These are phyloP conservation scores for Phytopythium cucurbitacearum DNA, from an alignment of 352 stramenopile genomes.

Conservation along the genomic window DNA sequence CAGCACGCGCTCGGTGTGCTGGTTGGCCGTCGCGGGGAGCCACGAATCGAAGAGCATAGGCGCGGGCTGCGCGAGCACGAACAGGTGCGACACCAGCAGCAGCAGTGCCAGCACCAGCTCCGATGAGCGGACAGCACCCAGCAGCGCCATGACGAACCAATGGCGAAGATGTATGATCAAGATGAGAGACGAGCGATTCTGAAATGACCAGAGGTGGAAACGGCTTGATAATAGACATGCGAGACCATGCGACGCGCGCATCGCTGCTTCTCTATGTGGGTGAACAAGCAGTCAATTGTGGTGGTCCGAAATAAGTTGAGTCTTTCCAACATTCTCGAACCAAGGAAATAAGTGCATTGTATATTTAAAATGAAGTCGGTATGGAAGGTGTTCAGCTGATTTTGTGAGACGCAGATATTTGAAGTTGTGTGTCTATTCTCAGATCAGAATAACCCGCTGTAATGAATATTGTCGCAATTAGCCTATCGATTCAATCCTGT, in stretches of 20 bases:
- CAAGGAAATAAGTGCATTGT: too few relatives aligned
- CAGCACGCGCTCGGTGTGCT: constrained; percentile 25
- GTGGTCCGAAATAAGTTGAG: too few relatives aligned
- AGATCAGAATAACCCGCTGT: background rate
- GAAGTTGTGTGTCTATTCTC: constrained; percentile 1
- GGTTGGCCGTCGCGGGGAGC: constrained; percentile 30
- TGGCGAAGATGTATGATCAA: background rate
- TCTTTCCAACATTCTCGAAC: too few relatives aligned
- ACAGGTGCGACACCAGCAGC: constrained; percentile 8
- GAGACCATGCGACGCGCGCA: background rate
- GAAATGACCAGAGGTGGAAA: too few relatives aligned
- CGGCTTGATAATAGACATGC: background rate
- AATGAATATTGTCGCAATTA: too few relatives aligned
- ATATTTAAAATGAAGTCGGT: too few relatives aligned
- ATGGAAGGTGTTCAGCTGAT: too few relatives aligned
- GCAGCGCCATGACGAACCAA: constrained; percentile 1
- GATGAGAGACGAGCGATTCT: background rate
- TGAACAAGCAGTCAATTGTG: too few relatives aligned
- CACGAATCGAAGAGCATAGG: constrained; percentile 29
- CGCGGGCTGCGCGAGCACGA: constrained; percentile 13
- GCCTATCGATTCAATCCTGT: too few relatives aligned
- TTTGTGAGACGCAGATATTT: background rate
- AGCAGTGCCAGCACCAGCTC: constrained; percentile 8
- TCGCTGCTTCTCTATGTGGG: too few relatives aligned
- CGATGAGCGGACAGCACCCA: background rate